Percentiles rank a stretch among this genome's conserved stretches.
These are phyloP conservation scores for Elsinoe batatas DNA, from an alignment of 2,329 filamentous ascomycete species.

Conservation along the genomic window DNA sequence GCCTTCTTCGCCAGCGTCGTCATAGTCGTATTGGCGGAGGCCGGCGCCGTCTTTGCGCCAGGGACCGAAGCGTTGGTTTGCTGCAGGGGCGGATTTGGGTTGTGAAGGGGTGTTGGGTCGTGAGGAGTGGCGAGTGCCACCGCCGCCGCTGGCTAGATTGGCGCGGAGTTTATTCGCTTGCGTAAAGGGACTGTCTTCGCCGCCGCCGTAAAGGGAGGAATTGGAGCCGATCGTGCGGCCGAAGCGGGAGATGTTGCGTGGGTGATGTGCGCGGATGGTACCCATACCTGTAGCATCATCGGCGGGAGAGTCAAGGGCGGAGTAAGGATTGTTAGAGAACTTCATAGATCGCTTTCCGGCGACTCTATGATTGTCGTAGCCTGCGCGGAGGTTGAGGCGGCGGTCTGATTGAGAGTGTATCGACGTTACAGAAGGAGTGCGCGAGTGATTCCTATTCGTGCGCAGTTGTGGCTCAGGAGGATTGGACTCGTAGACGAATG, in stretches of 20 bases:
- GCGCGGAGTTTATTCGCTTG: slow-evolving; percentile 57
- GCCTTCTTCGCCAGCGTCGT: slow-evolving; percentile 54
- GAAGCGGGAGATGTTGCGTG: slow-evolving; percentile 73
- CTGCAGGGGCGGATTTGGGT: slow-evolving; percentile 40
- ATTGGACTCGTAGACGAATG: slow-evolving; percentile 98
- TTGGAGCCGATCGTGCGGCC: slow-evolving; percentile 59
- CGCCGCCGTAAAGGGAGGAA: slow-evolving; percentile 50
- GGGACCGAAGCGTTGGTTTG: slow-evolving; percentile 30
- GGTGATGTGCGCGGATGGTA: slow-evolving; percentile 49
- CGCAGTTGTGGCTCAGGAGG: slow-evolving; percentile 53
- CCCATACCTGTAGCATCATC: slow-evolving; percentile 29
- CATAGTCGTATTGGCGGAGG: slow-evolving; percentile 61
- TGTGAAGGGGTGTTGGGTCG: slow-evolving; percentile 56
- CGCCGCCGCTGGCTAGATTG: slow-evolving; percentile 43
- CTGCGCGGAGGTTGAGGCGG: slow-evolving; percentile 41
- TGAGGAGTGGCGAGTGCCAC: slow-evolving; percentile 53
- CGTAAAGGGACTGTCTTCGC: slow-evolving; percentile 60
- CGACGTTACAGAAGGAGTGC: slow-evolving; percentile 89
- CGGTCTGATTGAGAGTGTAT: slow-evolving; percentile 58
- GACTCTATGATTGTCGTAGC: slow-evolving; percentile 53
- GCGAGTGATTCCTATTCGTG: slow-evolving; percentile 75
- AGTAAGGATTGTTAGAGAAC: slow-evolving; percentile 73
- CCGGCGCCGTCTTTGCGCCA: slow-evolving; percentile 48
- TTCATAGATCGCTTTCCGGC: slow-evolving; percentile 90
- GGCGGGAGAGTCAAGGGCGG: slow-evolving; percentile 42